Conservation (phyloP, 2,329 filamentous ascomycete species). For the Aureobasidium uvarum region DNA sequence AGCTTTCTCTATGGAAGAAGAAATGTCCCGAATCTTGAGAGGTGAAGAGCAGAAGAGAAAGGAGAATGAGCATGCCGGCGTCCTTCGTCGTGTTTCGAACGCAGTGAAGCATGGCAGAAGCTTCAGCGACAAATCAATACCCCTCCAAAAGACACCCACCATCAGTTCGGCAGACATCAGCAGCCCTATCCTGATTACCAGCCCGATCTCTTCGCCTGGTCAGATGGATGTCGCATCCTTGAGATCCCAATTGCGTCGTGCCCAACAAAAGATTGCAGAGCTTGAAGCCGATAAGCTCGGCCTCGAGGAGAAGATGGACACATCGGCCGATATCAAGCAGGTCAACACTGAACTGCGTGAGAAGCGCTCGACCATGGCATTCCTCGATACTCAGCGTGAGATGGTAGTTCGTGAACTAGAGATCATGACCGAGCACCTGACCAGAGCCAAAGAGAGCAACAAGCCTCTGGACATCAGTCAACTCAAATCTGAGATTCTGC, state of each 20-base stretch:
- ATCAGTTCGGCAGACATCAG: conserved; percentile 31
- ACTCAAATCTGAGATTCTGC: conserved; percentile 60
- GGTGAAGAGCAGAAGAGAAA: conserved; percentile 61
- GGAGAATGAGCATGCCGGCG: conserved; percentile 47
- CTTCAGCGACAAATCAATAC: conserved; percentile 60
- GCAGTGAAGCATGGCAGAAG: conserved; percentile 90
- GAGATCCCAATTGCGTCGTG: conserved; percentile 73
- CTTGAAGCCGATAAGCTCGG: conserved; percentile 73
- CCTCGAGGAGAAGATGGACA: conserved; percentile 54
- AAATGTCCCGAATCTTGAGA: conserved; percentile 84
- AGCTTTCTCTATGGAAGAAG: conserved; percentile 92
- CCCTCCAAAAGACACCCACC: conserved; percentile 27
- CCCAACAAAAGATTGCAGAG: conserved; percentile 81
- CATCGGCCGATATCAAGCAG: conserved; percentile 63
- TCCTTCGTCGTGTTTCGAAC: conserved; percentile 86
- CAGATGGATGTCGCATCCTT: conserved; percentile 47
- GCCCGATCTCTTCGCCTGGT: conserved; percentile 60
- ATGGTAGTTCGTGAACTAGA: conserved; percentile 92
- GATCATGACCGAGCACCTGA: conserved; percentile 82
- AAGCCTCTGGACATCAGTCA: conserved; percentile 76
- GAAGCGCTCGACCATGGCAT: conserved; percentile 93
- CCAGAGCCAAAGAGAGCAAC: conserved; percentile 78
- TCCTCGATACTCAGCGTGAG: conserved; percentile 89
- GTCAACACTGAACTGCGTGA: conserved; percentile 86
- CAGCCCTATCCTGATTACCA: conserved; percentile 60